Conservation (phyloP, 2,329 filamentous ascomycete genomes). For the Fusarium ambrosium region DNA sequence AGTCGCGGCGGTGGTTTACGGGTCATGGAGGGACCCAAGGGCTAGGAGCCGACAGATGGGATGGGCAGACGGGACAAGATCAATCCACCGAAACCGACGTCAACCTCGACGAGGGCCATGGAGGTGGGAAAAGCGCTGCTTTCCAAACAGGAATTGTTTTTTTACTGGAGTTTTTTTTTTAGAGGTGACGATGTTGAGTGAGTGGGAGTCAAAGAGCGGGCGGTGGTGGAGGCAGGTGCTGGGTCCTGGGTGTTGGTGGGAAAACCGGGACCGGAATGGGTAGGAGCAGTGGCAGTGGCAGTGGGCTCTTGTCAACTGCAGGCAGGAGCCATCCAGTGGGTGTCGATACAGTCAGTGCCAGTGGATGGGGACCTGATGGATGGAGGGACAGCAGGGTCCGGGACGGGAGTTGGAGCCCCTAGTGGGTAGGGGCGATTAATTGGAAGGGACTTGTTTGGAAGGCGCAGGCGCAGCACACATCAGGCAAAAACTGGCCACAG, state of each 20-base stretch:
- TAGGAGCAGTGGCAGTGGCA: slow-evolving; percentile 8
- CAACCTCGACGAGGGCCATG: slow-evolving; percentile 35
- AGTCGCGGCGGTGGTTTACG: slow-evolving; percentile 34
- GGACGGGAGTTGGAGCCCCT: slow-evolving; percentile 1
- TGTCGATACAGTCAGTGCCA: not conserved
- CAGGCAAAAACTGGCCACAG: slow-evolving; percentile 14
- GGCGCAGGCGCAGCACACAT: slow-evolving; percentile 1
- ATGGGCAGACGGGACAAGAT: slow-evolving; percentile 25
- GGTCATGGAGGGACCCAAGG: slow-evolving; percentile 43
- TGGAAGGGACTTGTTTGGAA: slow-evolving; percentile 3
- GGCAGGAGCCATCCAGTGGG: slow-evolving; percentile 3
- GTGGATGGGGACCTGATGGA: not conserved
- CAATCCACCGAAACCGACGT: slow-evolving; percentile 36
- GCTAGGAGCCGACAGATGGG: slow-evolving; percentile 35
- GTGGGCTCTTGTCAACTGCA: slow-evolving; percentile 4
- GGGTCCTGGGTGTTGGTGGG: slow-evolving; percentile 35
- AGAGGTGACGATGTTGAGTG: slow-evolving; percentile 24
- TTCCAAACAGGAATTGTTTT: slow-evolving; percentile 18
- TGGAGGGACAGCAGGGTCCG: not conserved
- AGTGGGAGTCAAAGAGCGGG: slow-evolving; percentile 31
- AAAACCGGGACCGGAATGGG: slow-evolving; percentile 45
- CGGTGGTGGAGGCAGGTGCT: slow-evolving; percentile 33
- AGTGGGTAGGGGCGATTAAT: slow-evolving; percentile 6
- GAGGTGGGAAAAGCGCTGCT: slow-evolving; percentile 11
- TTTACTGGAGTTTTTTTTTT: slow-evolving; percentile 22